These are phyloP conservation scores for Crithidia thermophila DNA, from an alignment of 208 protist genomes.

Conservation along the genomic window DNA sequence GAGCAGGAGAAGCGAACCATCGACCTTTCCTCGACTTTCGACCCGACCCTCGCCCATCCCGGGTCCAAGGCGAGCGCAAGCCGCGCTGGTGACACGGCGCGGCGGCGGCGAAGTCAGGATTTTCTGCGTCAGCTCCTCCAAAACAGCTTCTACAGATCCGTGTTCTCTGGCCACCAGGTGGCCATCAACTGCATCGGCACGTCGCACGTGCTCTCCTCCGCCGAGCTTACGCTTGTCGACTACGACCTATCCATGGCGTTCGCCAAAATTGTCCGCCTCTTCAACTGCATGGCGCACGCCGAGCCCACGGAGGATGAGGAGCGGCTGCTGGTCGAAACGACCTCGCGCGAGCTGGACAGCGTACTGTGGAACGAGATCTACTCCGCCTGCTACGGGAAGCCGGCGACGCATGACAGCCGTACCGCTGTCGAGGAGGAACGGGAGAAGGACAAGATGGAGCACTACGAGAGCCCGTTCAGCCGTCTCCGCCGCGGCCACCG, in stretches of 20 bases:
- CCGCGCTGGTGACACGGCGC: slow-evolving; percentile 1
- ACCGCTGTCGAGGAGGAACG: not conserved
- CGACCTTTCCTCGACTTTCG: not conserved
- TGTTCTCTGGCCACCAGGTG: slow-evolving; percentile 73
- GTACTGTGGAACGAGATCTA: slow-evolving; percentile 67
- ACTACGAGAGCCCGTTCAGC: slow-evolving; percentile 2
- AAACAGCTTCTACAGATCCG: slow-evolving; percentile 55
- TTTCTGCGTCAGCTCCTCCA: slow-evolving; percentile 54
- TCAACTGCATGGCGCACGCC: slow-evolving; percentile 71
- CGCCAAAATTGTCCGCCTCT: slow-evolving; percentile 65
- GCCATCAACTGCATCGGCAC: slow-evolving; percentile 68
- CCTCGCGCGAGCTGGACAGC: slow-evolving; percentile 44
- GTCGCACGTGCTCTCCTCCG: slow-evolving; percentile 39
- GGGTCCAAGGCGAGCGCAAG: not conserved
- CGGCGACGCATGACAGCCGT: not conserved
- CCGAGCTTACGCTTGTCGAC: slow-evolving; percentile 43
- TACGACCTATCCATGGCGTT: slow-evolving; percentile 65
- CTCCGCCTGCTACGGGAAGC: slow-evolving; percentile 58
- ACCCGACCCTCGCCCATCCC: not conserved
- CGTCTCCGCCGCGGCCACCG: slow-evolving; percentile 1
- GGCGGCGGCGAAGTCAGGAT: slow-evolving; percentile 27
- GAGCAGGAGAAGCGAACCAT: not conserved
- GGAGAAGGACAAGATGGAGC: not conserved
- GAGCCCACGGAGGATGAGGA: slow-evolving; percentile 58
- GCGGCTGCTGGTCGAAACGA: slow-evolving; percentile 50